Evolutionary conservation across 2,329 filamentous ascomycete genomes (phyloP).

Genomic region (Phialemonium atrogriseum): DNA sequence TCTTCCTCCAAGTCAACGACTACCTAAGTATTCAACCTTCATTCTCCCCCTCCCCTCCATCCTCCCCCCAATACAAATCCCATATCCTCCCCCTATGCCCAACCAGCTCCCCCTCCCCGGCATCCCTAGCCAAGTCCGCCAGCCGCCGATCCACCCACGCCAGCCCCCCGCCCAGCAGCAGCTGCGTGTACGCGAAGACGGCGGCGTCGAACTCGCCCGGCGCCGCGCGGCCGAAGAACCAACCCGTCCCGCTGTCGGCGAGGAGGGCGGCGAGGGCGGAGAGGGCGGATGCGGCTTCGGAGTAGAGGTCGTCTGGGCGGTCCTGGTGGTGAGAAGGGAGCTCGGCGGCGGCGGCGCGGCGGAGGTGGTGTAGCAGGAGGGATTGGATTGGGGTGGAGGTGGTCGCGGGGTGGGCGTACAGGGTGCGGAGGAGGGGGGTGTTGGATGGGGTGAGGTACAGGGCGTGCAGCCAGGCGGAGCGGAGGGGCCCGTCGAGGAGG

Average conservation of each 20-base stretch:
- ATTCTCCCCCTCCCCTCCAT: neutral
- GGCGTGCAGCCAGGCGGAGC: slow-evolving; percentile 80
- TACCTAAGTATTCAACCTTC: neutral
- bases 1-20: no score
- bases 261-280: slow-evolving; percentile 36
- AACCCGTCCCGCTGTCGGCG: slow-evolving; percentile 17
- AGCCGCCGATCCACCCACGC: slow-evolving; percentile 50
- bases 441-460: slow-evolving; percentile 71
- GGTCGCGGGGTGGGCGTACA: slow-evolving; percentile 63
- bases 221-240: slow-evolving; percentile 39
- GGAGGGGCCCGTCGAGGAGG: slow-evolving; percentile 67
- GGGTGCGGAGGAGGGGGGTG: slow-evolving; percentile 54
- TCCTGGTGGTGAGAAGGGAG: slow-evolving; percentile 44
- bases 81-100: slow-evolving; percentile 26
- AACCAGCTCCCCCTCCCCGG: slow-evolving; percentile 11
- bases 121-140: slow-evolving; percentile 9
- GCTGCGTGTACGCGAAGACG: slow-evolving; percentile 82
- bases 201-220: slow-evolving; percentile 80
- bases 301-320: no score
- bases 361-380: slow-evolving; percentile 58
- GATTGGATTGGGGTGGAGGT: slow-evolving; percentile 53
- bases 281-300: slow-evolving; percentile 35
- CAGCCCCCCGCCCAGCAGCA: slow-evolving; percentile 50
- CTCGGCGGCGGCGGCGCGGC: slow-evolving; percentile 64
- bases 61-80: slow-evolving; percentile 16